Evolutionary conservation across 2,329 filamentous ascomycete genomes (phyloP).

Genomic region (Diaporthe sp.): DNA sequence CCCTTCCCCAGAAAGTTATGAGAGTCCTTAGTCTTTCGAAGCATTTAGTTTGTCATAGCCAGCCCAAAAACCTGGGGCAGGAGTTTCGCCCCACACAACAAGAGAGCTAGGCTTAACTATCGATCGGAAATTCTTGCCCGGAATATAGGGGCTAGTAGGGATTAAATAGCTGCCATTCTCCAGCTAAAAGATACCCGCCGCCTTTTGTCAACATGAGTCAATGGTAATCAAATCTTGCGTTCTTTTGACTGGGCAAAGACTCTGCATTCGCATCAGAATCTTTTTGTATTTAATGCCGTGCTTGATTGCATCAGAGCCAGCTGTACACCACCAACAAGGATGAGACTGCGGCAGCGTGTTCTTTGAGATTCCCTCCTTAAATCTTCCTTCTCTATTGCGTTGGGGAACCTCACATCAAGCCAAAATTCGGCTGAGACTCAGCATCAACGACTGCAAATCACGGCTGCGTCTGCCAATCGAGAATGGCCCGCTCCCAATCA

Average conservation of each 20-base stretch:
- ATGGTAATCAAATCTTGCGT: not conserved
- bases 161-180: not conserved
- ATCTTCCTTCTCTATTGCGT: not conserved
- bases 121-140: slow-evolving; percentile 20
- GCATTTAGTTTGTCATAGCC: slow-evolving; percentile 5
- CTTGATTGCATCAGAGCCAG: not conserved
- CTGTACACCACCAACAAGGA: not conserved
- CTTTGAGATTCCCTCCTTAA: not conserved
- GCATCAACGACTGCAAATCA: not conserved
- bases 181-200: not conserved
- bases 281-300: not conserved
- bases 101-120: not conserved
- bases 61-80: not conserved
- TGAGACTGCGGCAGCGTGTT: not conserved
- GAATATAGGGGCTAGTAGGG: not conserved
- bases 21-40: not conserved
- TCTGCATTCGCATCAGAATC: not conserved
- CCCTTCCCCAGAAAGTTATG: slow-evolving; percentile 8
- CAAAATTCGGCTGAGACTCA: not conserved
- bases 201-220: not conserved
- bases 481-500: slow-evolving; percentile 2
- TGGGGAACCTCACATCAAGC: not conserved
- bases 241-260: not conserved
- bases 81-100: slow-evolving; percentile 4
- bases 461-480: not conserved